phyloP scores from a whole-genome alignment of 495 filamentous ascomycete genomes.

The Penicillium bovifimosum region DNA sequence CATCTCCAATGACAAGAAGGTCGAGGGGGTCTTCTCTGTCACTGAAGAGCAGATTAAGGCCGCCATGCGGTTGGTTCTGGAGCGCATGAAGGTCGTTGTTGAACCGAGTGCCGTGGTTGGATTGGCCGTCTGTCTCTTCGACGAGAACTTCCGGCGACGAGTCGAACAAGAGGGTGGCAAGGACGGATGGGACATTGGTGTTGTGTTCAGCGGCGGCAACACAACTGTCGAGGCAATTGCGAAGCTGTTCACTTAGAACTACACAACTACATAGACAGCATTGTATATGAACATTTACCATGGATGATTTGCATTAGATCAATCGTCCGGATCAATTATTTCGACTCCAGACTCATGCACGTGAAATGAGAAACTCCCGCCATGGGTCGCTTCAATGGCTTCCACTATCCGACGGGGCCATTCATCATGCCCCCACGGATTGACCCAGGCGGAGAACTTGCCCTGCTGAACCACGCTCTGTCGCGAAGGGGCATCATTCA shows the following conservation, averaged over 20 bases:
- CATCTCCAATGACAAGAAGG: conserved; percentile 66
- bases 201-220: conserved; percentile 90
- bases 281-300: not conserved
- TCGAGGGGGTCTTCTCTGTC: conserved; percentile 69
- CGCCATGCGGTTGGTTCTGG: conserved; percentile 72
- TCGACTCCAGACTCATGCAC: conserved; percentile 17
- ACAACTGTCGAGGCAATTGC: conserved; percentile 71
- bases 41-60: conserved; percentile 76
- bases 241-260: conserved; percentile 31
- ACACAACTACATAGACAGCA: not conserved
- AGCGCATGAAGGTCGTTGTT: conserved; percentile 86
- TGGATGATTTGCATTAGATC: not conserved
- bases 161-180: conserved; percentile 66
- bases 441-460: conserved; percentile 40
- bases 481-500: conserved; percentile 43
- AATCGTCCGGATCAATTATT: conserved; percentile 10
- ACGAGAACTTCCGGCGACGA: conserved; percentile 71
- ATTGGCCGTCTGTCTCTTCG: conserved; percentile 74
- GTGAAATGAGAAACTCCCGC: conserved; percentile 31
- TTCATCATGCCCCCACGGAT: conserved; percentile 41
- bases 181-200: conserved; percentile 78
- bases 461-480: conserved; percentile 36
- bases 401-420: conserved; percentile 38
- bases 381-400: conserved; percentile 22
- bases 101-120: conserved; percentile 88